Percentiles rank a stretch among this genome's conserved stretches.
phyloP scores from a whole-genome alignment of 805 yeast genomes.

The Jamesozyma piceae region DNA sequence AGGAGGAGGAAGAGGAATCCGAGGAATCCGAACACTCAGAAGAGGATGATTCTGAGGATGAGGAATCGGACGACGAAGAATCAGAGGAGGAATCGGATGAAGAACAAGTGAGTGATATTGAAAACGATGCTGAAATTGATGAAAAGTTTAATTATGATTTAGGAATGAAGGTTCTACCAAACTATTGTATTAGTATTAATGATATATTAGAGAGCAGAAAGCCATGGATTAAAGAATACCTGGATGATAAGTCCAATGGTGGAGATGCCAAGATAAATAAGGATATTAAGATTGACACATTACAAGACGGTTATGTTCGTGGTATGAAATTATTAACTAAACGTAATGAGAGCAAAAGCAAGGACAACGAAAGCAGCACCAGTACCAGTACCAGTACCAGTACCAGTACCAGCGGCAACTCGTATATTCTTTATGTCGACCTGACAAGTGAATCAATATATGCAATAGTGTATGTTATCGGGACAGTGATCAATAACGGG shows the following conservation, averaged over 20 bases:
- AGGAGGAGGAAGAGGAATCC: constrained; percentile 11
- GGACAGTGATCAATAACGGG: constrained; percentile 74
- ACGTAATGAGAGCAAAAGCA: no score
- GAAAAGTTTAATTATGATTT: constrained; percentile 26
- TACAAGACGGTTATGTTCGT: constrained; percentile 24
- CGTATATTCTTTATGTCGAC: constrained; percentile 65
- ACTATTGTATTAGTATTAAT: constrained; percentile 21
- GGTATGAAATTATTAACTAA: constrained; percentile 17
- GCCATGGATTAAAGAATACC: constrained; percentile 26
- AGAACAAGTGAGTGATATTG: constrained; percentile 33
- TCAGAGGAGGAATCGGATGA: constrained; percentile 32
- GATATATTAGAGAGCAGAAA: constrained; percentile 22
- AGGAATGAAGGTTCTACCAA: constrained; percentile 29
- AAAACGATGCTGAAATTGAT: constrained; percentile 27
- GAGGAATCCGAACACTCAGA: neutral
- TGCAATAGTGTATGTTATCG: constrained; percentile 83
- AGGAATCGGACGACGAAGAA: constrained; percentile 3
- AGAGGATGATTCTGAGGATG: constrained; percentile 7
- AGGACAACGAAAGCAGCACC: constrained; percentile 16
- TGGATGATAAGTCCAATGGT: constrained; percentile 17
- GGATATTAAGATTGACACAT: constrained; percentile 21
- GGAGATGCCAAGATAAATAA: constrained; percentile 25
- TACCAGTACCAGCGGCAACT: constrained; percentile 9
- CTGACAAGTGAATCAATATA: constrained; percentile 72
- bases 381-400: constrained; percentile 18